Evolutionary conservation across 257 asterid species (phyloP).

Genomic region (Solanum sitiens): DNA sequence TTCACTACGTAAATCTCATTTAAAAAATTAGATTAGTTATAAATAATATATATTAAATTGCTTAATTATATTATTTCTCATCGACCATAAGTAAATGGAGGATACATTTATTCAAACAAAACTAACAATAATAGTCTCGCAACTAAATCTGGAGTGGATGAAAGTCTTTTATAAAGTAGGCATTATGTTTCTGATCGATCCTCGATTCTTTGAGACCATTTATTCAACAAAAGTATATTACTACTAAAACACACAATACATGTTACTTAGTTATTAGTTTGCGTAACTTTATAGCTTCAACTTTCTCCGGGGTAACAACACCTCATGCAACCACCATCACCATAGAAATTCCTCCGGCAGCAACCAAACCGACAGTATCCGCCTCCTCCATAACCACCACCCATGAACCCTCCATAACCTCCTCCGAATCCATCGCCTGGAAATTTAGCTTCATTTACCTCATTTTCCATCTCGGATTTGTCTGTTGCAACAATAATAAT

Average conservation of each 20-base stretch:
- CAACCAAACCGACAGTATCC: background rate
- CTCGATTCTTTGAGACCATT: background rate
- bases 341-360: background rate
- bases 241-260: background rate
- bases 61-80: background rate
- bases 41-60: background rate
- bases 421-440: background rate
- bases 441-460: conserved; percentile 1
- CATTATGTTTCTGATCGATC: rapidly evolving
- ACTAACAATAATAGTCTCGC: background rate
- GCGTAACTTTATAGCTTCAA: background rate
- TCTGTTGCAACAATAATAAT: background rate
- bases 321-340: background rate
- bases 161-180: rapidly evolving
- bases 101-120: background rate
- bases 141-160: rapidly evolving
- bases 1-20: background rate
- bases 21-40: too few species aligned
- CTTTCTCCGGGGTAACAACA: conserved; percentile 7
- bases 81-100: background rate
- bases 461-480: background rate
- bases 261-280: background rate
- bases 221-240: background rate
- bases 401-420: background rate
- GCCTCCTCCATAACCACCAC: background rate